phyloP scores from a whole-genome alignment of 2,329 filamentous ascomycete genomes.

The Exophiala aquamarina region DNA sequence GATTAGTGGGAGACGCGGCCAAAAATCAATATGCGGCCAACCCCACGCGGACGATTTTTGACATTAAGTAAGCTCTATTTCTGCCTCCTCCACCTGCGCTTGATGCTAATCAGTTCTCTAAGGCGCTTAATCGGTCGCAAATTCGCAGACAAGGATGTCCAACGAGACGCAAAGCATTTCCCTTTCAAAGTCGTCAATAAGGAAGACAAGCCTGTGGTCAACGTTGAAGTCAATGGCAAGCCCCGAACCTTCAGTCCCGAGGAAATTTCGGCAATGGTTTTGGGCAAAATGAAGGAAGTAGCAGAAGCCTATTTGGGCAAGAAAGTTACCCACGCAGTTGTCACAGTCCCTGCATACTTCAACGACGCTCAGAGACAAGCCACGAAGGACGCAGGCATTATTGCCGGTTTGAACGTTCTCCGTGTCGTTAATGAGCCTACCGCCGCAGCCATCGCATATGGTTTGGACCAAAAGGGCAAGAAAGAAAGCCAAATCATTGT shows the following conservation, averaged over 20 bases:
- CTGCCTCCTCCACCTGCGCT: not conserved
- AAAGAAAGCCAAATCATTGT: constrained; percentile 82
- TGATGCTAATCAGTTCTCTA: constrained; percentile 11
- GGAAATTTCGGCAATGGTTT: constrained; percentile 66
- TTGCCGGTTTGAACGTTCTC: constrained; percentile 91
- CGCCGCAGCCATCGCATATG: constrained; percentile 91
- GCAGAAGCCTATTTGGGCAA: constrained; percentile 63
- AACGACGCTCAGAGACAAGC: constrained; percentile 97
- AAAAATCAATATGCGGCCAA: constrained; percentile 91
- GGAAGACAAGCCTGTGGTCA: constrained; percentile 83
- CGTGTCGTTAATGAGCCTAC: constrained; percentile 97
- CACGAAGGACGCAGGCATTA: constrained; percentile 90
- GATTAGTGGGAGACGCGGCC: constrained; percentile 93
- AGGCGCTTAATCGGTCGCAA: constrained; percentile 85
- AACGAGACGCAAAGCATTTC: constrained; percentile 96
- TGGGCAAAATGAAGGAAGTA: constrained; percentile 68
- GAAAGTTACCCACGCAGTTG: constrained; percentile 66
- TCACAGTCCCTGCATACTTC: constrained; percentile 97
- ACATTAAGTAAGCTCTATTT: constrained; percentile 72
- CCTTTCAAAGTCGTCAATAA: constrained; percentile 92
- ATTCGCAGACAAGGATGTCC: constrained; percentile 79
- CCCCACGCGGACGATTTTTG: constrained; percentile 73
- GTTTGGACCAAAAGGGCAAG: constrained; percentile 79
- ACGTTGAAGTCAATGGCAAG: constrained; percentile 60
- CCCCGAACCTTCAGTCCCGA: constrained; percentile 66